phyloP scores from a whole-genome alignment of 2,329 filamentous ascomycete genomes.

The Nemania diffusa region DNA sequence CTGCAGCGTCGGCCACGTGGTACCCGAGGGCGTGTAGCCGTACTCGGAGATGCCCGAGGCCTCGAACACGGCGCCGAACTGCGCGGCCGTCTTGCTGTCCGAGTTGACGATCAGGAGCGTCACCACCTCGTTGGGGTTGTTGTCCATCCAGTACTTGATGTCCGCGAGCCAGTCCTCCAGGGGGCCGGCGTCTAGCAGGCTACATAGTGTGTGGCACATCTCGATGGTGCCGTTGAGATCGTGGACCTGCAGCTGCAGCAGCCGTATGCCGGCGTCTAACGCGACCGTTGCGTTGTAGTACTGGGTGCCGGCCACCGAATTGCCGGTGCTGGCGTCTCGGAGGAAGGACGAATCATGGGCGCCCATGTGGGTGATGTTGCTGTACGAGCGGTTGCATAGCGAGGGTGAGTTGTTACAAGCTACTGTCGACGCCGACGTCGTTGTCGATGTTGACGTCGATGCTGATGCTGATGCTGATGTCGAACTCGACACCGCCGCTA shows the following conservation, averaged over 20 bases:
- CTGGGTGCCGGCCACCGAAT: slow-evolving; percentile 76
- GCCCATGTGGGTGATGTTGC: slow-evolving; percentile 80
- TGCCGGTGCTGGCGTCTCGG: slow-evolving; percentile 68
- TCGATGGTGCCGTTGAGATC: slow-evolving; percentile 66
- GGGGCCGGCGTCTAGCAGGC: slow-evolving; percentile 74
- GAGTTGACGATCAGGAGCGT: slow-evolving; percentile 75
- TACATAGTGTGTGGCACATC: slow-evolving; percentile 77
- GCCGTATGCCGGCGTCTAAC: slow-evolving; percentile 74
- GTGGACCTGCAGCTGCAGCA: slow-evolving; percentile 79
- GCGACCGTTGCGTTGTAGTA: slow-evolving; percentile 77
- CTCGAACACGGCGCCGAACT: slow-evolving; percentile 66
- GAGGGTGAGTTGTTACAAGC: slow-evolving; percentile 85
- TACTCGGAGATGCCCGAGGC: slow-evolving; percentile 65
- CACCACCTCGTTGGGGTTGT: slow-evolving; percentile 78
- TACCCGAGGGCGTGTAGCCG: slow-evolving; percentile 63
- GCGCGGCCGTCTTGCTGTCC: slow-evolving; percentile 63
- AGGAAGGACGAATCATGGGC: slow-evolving; percentile 80
- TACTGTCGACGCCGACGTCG: no score
- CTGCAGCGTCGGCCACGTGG: slow-evolving; percentile 75
- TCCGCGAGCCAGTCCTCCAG: slow-evolving; percentile 70
- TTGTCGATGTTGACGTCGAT: slow-evolving; percentile 25
- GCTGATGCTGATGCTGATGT: slow-evolving; percentile 31
- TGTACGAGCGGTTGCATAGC: slow-evolving; percentile 77
- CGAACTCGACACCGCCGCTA: slow-evolving; percentile 22
- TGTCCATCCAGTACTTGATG: slow-evolving; percentile 75